A percentile compares a stretch with the other conserved stretches of the same genome.
Evolutionary conservation across 352 stramenopile genomes (phyloP).

Genomic region (Elongisporangium senticosum): DNA sequence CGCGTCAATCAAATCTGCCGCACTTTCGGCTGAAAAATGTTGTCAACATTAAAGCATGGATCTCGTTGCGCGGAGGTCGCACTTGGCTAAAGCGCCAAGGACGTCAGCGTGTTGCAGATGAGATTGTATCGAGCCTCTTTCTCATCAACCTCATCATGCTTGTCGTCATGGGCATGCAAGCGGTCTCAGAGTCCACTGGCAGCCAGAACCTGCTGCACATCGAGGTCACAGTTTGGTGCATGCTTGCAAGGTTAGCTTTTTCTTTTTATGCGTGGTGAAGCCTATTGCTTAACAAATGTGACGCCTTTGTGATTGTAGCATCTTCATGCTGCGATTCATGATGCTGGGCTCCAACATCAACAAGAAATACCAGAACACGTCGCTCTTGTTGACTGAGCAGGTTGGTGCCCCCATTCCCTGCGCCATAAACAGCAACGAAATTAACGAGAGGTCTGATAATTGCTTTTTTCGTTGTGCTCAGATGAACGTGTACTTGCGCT

Average conservation of each 20-base stretch:
- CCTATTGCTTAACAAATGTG: conserved; percentile 1
- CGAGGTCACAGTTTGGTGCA: conserved; percentile 85
- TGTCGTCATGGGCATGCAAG: conserved; percentile 82
- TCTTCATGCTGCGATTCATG: conserved; percentile 90
- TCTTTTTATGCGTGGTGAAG: background rate
- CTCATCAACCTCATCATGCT: conserved; percentile 83
- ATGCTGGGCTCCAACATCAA: conserved; percentile 89
- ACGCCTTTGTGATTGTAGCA: conserved; percentile 26
- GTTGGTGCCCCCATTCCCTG: conserved; percentile 19
- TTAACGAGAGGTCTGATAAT: background rate
- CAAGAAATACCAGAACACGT: conserved; percentile 90
- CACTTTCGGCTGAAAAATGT: conserved; percentile 90
- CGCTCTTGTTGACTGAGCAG: conserved; percentile 87
- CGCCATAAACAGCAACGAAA: too few species aligned
- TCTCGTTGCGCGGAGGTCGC: conserved; percentile 77
- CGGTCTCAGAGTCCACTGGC: conserved; percentile 53
- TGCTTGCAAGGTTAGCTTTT: conserved; percentile 57
- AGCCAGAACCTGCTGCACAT: conserved; percentile 74
- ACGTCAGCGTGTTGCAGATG: conserved; percentile 78
- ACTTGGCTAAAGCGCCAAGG: conserved; percentile 87
- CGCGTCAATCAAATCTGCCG: conserved; percentile 74
- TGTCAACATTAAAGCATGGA: conserved; percentile 89
- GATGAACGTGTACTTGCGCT: conserved; percentile 85
- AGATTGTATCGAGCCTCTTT: conserved; percentile 87
- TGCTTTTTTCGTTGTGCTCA: conserved; percentile 17